Percentiles rank a stretch among this genome's conserved stretches.
Evolutionary conservation across 176 grass and related monocot genomes (phyloP).

Genomic region (Raddia guianensis): DNA sequence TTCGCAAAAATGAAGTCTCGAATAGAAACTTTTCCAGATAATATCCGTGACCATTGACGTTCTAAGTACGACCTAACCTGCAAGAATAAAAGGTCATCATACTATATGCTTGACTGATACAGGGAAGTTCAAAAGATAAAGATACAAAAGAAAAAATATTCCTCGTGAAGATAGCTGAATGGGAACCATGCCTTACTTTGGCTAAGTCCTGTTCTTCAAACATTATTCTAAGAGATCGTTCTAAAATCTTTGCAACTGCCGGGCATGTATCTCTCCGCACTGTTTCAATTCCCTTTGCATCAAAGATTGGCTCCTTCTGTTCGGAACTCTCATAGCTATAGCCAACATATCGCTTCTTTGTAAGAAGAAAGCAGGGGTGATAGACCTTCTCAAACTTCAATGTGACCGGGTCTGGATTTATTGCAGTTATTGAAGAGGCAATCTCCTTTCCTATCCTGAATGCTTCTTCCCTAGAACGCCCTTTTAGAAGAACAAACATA

Average conservation of each 20-base stretch:
- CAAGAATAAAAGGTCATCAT: slow-evolving; percentile 34
- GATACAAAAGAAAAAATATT: slow-evolving; percentile 36
- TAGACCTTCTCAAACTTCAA: slow-evolving; percentile 97
- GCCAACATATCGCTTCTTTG: slow-evolving; percentile 97
- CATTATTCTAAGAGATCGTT: slow-evolving; percentile 83
- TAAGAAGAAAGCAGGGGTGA: slow-evolving; percentile 92
- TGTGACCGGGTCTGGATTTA: slow-evolving; percentile 87
- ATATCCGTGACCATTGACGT: slow-evolving; percentile 82
- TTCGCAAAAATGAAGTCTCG: slow-evolving; percentile 95
- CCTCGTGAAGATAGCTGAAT: not conserved
- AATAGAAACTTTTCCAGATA: slow-evolving; percentile 81
- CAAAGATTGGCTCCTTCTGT: slow-evolving; percentile 75
- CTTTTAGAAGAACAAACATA: slow-evolving; percentile 96
- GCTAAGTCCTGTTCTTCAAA: slow-evolving; percentile 84
- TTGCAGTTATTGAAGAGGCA: slow-evolving; percentile 69
- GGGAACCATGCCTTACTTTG: slow-evolving; percentile 56
- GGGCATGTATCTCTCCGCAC: slow-evolving; percentile 94
- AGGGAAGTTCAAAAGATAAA: not conserved
- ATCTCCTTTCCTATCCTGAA: slow-evolving; percentile 96
- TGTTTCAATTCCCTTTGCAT: slow-evolving; percentile 94
- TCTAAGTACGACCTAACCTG: slow-evolving; percentile 87
- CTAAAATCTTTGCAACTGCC: slow-evolving; percentile 88
- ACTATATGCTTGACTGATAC: slow-evolving; percentile 8
- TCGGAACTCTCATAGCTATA: slow-evolving; percentile 90
- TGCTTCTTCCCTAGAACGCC: slow-evolving; percentile 78